These are phyloP conservation scores for Penicillium macrosclerotiorum DNA, from an alignment of 495 filamentous ascomycete species.

Conservation along the genomic window DNA sequence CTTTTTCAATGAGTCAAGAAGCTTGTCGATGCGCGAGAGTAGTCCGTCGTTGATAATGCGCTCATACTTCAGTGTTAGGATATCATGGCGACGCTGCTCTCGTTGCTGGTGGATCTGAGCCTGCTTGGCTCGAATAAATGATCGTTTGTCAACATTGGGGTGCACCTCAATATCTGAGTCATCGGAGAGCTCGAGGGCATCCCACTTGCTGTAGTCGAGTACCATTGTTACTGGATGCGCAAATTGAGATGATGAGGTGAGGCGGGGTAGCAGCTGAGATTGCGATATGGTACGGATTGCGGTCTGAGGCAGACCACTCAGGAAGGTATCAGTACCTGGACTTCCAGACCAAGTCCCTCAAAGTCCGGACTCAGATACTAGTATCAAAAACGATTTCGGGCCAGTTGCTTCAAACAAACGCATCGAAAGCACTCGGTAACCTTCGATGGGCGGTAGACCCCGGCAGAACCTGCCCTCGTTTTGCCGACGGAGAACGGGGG, in stretches of 20 bases:
- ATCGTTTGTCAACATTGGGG: conserved; percentile 97
- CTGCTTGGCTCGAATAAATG: conserved; percentile 98
- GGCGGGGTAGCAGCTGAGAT: conserved; percentile 23
- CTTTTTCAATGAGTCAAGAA: conserved; percentile 66
- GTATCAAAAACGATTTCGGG: not conserved
- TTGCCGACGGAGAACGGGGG: conserved; percentile 17
- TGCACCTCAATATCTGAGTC: conserved; percentile 98
- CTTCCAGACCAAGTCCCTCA: not conserved
- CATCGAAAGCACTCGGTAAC: conserved; percentile 39
- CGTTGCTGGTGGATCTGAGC: conserved; percentile 92
- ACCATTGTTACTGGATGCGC: conserved; percentile 60
- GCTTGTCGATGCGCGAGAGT: conserved; percentile 73
- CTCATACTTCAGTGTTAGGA: conserved; percentile 90
- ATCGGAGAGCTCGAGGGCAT: conserved; percentile 91
- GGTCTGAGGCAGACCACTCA: too few species aligned
- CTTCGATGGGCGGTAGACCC: conserved; percentile 37
- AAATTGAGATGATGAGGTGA: conserved; percentile 11
- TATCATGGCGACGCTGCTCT: conserved; percentile 77
- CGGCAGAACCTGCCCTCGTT: conserved; percentile 28
- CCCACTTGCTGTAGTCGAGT: conserved; percentile 96
- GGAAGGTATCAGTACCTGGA: not conserved
- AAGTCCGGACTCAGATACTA: not conserved
- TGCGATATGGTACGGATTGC: not conserved
- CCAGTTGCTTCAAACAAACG: conserved; percentile 5
- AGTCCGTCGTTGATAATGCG: conserved; percentile 89